Conservation (phyloP, 179 eudicot genomes). For the Vitellaria paradoxa region DNA sequence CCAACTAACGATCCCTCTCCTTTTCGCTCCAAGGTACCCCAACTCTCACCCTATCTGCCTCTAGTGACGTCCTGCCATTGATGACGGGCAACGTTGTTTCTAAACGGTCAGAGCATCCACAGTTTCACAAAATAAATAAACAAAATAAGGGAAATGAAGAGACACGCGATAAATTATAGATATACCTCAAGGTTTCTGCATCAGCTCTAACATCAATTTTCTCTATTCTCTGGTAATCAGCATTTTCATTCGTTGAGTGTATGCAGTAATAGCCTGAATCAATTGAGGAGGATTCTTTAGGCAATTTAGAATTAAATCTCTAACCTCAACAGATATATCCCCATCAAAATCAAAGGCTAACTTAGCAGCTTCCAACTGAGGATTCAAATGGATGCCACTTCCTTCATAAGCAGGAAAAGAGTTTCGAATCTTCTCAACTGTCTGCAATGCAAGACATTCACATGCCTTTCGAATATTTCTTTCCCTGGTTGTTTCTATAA, state of each 20-base stretch:
- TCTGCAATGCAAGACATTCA: conserved; percentile 70
- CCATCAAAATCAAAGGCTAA: conserved; percentile 76
- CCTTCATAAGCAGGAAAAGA: conserved; percentile 98
- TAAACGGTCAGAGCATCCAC: too few relatives aligned
- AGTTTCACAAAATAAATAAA: too few relatives aligned
- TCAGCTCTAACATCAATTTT: conserved; percentile 96
- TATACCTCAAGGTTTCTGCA: conserved; percentile 91
- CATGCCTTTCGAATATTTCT: conserved; percentile 83
- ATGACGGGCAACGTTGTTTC: too few relatives aligned
- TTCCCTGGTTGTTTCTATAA: conserved; percentile 89
- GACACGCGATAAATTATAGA: background rate
- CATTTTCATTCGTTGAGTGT: conserved; percentile 68
- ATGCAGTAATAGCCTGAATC: conserved; percentile 79
- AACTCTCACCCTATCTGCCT: too few relatives aligned
- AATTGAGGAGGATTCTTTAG: conserved; percentile 80
- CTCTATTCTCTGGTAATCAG: conserved; percentile 72
- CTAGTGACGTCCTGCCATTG: too few relatives aligned
- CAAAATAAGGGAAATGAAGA: background rate
- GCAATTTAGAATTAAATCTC: conserved; percentile 60
- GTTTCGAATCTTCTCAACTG: conserved; percentile 68
- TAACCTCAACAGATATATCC: conserved; percentile 75
- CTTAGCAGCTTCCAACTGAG: conserved; percentile 79
- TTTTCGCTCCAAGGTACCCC: too few relatives aligned
- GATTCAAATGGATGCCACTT: conserved; percentile 71
- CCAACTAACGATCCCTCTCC: too few relatives aligned